phyloP scores from a whole-genome alignment of 192 early-diverging fungal species.

The Coemansia sp. region DNA sequence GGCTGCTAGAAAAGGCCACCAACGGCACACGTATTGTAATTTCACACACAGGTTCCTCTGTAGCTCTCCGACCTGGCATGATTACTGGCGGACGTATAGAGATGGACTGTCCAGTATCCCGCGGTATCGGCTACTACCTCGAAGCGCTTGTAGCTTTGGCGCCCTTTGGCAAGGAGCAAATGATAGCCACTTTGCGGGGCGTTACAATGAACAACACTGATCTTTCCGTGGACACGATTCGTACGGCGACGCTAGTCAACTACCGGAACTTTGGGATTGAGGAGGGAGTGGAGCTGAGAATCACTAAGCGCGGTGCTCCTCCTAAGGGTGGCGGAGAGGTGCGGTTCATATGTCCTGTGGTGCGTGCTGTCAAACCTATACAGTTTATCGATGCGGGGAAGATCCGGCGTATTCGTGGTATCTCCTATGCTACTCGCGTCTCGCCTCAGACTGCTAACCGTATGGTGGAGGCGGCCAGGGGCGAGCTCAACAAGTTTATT shows the following conservation, averaged over 20 bases:
- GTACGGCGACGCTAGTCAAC: constrained; percentile 86
- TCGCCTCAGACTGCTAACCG: constrained; percentile 95
- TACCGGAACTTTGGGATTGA: constrained; percentile 85
- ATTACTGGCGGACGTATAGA: constrained; percentile 83
- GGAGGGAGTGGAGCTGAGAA: constrained; percentile 82
- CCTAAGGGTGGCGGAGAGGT: constrained; percentile 93
- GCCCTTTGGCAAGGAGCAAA: constrained; percentile 88
- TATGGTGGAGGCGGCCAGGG: constrained; percentile 82
- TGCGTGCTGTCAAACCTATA: constrained; percentile 74
- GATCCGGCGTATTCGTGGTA: constrained; percentile 93
- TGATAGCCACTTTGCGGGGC: constrained; percentile 81
- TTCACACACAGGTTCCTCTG: constrained; percentile 84
- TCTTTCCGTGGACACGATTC: constrained; percentile 84
- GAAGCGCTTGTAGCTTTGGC: constrained; percentile 89
- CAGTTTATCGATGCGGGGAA: constrained; percentile 81
- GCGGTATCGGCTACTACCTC: constrained; percentile 92
- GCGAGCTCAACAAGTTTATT: constrained; percentile 87
- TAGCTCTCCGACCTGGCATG: constrained; percentile 84
- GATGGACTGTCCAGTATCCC: constrained; percentile 82
- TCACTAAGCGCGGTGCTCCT: constrained; percentile 83
- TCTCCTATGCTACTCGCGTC: constrained; percentile 89
- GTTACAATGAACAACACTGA: constrained; percentile 95
- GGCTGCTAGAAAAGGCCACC: constrained; percentile 89
- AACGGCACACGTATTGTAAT: constrained; percentile 94
- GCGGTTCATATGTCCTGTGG: constrained; percentile 80